These are phyloP conservation scores for Mycena galopus DNA, from an alignment of 768 basidiomycete genomes.

Conservation along the genomic window DNA sequence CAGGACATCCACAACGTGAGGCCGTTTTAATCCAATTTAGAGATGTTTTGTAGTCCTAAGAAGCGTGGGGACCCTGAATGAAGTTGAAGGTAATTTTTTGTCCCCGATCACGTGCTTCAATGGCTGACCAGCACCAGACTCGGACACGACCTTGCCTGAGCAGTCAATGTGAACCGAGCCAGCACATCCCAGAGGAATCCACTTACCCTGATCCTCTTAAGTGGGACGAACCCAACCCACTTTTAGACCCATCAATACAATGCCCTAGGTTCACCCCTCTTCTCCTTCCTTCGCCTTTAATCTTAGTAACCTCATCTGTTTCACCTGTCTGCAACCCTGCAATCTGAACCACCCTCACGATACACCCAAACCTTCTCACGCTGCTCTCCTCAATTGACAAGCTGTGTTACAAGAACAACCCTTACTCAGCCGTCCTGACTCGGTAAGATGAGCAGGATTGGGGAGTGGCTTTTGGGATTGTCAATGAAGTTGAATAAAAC, in stretches of 20 bases:
- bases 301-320: background rate
- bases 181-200: constrained; percentile 79
- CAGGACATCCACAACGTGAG: no score
- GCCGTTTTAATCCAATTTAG: no score
- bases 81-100: constrained; percentile 7
- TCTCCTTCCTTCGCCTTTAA: background rate
- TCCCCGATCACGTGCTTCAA: background rate
- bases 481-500: no score
- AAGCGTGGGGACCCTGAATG: background rate
- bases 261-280: constrained; percentile 73
- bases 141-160: background rate
- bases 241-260: constrained; percentile 81
- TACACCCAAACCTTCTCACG: constrained; percentile 51
- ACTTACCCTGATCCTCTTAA: constrained; percentile 88
- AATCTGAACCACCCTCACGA: constrained; percentile 66
- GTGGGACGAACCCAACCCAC: constrained; percentile 85
- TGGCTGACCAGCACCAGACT: background rate
- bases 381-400: no score
- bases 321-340: constrained; percentile 68
- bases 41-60: constrained; percentile 12
- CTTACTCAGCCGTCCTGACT: no score
- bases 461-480: no score
- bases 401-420: no score
- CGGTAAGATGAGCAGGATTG: no score
- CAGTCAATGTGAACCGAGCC: constrained; percentile 27